Conservation (phyloP, 495 filamentous ascomycete species). For the Jackrogersella minutella region DNA sequence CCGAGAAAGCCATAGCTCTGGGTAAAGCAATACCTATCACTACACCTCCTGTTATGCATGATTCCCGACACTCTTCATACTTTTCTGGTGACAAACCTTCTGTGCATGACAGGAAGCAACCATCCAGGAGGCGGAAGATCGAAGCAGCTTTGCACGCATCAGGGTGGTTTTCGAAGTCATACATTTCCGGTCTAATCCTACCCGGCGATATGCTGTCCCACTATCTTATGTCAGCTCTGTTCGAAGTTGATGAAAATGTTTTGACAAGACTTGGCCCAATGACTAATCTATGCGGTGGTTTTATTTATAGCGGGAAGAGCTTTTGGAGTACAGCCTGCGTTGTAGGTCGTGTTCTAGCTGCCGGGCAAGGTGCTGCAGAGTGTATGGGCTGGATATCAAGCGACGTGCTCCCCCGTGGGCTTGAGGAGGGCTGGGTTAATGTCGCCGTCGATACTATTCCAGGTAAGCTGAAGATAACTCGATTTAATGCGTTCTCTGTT, state of each 20-base stretch:
- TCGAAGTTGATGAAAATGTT: constrained; percentile 77
- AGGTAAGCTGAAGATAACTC: constrained; percentile 46
- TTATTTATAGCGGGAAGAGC: constrained; percentile 71
- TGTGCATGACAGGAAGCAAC: constrained; percentile 37
- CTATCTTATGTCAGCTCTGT: constrained; percentile 77
- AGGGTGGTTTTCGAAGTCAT: constrained; percentile 86
- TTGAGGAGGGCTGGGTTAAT: constrained; percentile 71
- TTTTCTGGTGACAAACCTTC: constrained; percentile 44
- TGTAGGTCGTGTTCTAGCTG: constrained; percentile 77
- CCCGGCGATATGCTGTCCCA: constrained; percentile 78
- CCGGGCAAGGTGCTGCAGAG: constrained; percentile 68
- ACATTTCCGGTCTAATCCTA: constrained; percentile 78
- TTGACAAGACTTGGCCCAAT: constrained; percentile 70
- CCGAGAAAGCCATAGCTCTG: constrained; percentile 50
- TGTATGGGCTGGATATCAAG: constrained; percentile 83
- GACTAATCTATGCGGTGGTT: constrained; percentile 80
- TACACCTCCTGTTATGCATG: constrained; percentile 50
- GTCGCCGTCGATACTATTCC: constrained; percentile 60
- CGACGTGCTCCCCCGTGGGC: constrained; percentile 58
- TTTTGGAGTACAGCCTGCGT: constrained; percentile 87
- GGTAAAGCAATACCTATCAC: constrained; percentile 52
- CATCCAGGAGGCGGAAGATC: constrained; percentile 48
- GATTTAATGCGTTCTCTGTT: background rate
- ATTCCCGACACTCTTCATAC: constrained; percentile 54
- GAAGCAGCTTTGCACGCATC: constrained; percentile 58